Conservation (phyloP, 768 basidiomycete species). For the Hygrophoropsis aurantiaca region DNA sequence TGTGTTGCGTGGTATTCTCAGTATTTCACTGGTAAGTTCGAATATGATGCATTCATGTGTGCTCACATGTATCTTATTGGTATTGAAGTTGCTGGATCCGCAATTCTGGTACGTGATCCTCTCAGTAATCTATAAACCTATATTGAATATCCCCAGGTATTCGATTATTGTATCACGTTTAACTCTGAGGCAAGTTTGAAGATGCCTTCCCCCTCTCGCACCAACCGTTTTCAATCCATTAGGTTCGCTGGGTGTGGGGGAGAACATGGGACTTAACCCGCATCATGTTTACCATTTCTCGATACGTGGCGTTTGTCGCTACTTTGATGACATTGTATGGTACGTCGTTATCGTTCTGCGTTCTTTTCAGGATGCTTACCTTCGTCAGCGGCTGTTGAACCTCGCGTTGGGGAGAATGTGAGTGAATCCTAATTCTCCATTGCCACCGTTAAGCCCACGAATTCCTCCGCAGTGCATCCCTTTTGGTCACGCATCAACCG, state of each 20-base stretch:
- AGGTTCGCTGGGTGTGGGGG: slow-evolving; percentile 20
- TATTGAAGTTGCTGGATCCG: slow-evolving; percentile 12
- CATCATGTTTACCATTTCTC: slow-evolving; percentile 14
- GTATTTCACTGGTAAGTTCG: slow-evolving; percentile 12
- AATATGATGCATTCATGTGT: not conserved
- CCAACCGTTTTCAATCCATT: not conserved
- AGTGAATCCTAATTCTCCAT: no score
- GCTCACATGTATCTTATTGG: no score
- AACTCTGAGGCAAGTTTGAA: slow-evolving; percentile 4
- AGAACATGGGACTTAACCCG: slow-evolving; percentile 15
- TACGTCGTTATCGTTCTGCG: slow-evolving; percentile 5
- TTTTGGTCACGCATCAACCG: not conserved
- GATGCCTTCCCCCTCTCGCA: no score
- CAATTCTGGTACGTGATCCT: slow-evolving; percentile 12
- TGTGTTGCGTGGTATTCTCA: not conserved
- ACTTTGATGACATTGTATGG: slow-evolving; percentile 11
- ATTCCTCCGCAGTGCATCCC: not conserved
- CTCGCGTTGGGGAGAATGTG: no score
- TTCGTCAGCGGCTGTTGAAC: no score
- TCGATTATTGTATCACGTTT: slow-evolving; percentile 9
- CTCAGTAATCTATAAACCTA: no score
- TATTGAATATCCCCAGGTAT: slow-evolving; percentile 3
- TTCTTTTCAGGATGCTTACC: not conserved
- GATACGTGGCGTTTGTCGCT: slow-evolving; percentile 19
- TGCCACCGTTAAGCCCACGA: no score